Evolutionary conservation across 148 eudicot species (phyloP), one percentile per base, ranked within the genome.

Genomic region (Nepenthes mirabilis): DNA sequence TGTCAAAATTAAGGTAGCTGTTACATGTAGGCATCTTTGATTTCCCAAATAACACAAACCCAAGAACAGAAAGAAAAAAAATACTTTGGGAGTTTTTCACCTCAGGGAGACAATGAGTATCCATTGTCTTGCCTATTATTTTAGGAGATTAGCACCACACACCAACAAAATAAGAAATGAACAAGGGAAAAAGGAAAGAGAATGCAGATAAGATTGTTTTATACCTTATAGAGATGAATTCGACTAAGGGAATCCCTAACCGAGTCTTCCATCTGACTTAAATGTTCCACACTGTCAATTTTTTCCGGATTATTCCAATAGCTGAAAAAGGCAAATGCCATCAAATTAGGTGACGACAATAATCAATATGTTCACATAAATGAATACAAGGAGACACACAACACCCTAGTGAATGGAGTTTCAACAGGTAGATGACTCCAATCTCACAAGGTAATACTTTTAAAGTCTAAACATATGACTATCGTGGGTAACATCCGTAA

Each of bases 301-400:
- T 81, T 83, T 64, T 91, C 96, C 4, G 86, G 97, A 72, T 83
- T 83, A 66, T 68, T 81, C 97, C 97, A 91, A 66, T 68, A 85
- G 70, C 97, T 91, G 80, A 65, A 68, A 40, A 55, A 65, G 47
- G 49, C 9, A 61, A 63, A 65, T 36, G 45, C 13, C 56, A 54
- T 58, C 13, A 48, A 54, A 33, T 10, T 32, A 55, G 11, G 33
- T 8, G 36, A 34, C 1, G 2, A 33, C 11, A 33, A 23, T 32
- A 32, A 33, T 33, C 55, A 52, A 12, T 5, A 52, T 23, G 11
- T 4, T 2, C 55, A n/a, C 55, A 52, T 1, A 55, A 9, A 55
- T 34, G 37, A 34, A 32, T 10, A 12, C 52, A 49, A 5, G 12
- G 23, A 23, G 23, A 49, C 2, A n/a, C 52, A 49, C n/a, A 49